phyloP scores from a whole-genome alignment of 352 stramenopile species.

The Phytophthora ohioensis region DNA sequence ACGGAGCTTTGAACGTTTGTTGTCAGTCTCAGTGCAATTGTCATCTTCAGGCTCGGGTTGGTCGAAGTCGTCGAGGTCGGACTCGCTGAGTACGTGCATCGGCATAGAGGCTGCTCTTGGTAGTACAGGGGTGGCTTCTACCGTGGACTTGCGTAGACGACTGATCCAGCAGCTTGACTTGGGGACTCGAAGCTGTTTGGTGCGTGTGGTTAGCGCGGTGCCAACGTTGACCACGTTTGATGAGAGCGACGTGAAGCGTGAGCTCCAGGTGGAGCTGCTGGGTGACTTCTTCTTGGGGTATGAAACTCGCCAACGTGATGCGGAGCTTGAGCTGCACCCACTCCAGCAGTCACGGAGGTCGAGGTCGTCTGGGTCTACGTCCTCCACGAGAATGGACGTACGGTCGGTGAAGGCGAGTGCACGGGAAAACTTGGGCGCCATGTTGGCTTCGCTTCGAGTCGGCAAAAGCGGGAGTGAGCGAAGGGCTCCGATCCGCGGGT shows the following conservation, averaged over 20 bases:
- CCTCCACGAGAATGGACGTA: conserved; percentile 31
- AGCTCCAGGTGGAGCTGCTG: conserved; percentile 6
- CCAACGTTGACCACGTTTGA: conserved; percentile 21
- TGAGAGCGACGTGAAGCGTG: conserved; percentile 25
- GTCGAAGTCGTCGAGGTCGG: conserved; percentile 17
- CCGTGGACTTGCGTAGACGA: conserved; percentile 9
- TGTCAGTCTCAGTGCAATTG: conserved; percentile 3
- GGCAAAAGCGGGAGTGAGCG: conserved; percentile 22
- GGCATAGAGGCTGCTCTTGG: conserved; percentile 19
- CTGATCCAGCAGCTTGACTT: conserved; percentile 7
- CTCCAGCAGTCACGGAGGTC: conserved; percentile 21
- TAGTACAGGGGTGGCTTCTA: neutral
- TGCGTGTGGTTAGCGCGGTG: conserved; percentile 7
- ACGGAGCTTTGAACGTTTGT: conserved; percentile 3
- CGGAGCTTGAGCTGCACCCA: neutral
- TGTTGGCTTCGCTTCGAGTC: conserved; percentile 5
- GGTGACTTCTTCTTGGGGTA: conserved; percentile 14
- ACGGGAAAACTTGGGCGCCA: conserved; percentile 17
- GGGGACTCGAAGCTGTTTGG: conserved; percentile 28
- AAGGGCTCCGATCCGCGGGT: conserved; percentile 7
- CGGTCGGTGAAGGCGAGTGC: neutral
- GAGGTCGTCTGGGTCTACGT: conserved; percentile 20
- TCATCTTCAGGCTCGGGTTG: conserved; percentile 27
- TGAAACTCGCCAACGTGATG: conserved; percentile 15
- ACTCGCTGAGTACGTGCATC: conserved; percentile 15